phyloP scores from a whole-genome alignment of 2,329 filamentous ascomycete genomes.

The Sarocladium oryzae region DNA sequence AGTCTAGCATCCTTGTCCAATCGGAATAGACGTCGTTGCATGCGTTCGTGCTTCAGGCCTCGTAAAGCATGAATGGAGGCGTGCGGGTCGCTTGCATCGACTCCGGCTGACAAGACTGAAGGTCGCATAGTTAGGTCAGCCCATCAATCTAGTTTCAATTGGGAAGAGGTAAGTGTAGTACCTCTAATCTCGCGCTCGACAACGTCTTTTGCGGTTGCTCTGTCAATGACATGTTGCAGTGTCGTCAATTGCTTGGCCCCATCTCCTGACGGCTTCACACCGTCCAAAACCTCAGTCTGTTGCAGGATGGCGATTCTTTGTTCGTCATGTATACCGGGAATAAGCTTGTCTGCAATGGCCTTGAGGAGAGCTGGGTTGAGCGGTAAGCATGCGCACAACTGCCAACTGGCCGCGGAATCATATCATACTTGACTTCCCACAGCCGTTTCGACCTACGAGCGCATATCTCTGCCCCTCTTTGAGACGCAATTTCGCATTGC shows the following conservation, averaged over 20 bases:
- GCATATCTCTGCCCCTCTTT: conserved; percentile 72
- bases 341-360: conserved; percentile 70
- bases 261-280: conserved; percentile 18
- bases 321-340: conserved; percentile 66
- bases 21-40: conserved; percentile 58
- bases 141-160: not conserved
- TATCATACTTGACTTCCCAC: conserved; percentile 67
- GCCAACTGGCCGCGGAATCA: not conserved
- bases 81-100: conserved; percentile 50
- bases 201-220: conserved; percentile 48
- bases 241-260: conserved; percentile 34
- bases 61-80: conserved; percentile 56
- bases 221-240: conserved; percentile 61
- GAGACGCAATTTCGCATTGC: conserved; percentile 62
- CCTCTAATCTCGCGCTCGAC: conserved; percentile 55
- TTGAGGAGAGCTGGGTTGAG: conserved; percentile 56
- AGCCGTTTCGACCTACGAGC: conserved; percentile 72
- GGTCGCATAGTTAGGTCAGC: no score
- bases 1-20: conserved; percentile 68
- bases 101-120: conserved; percentile 48
- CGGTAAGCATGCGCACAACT: no score
- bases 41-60: conserved; percentile 53
- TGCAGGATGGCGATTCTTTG: conserved; percentile 63
- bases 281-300: conserved; percentile 41
- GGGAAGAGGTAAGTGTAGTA: no score